Evolutionary conservation across 495 filamentous ascomycete genomes (phyloP).

Genomic region (Aspergillus hancockii): DNA sequence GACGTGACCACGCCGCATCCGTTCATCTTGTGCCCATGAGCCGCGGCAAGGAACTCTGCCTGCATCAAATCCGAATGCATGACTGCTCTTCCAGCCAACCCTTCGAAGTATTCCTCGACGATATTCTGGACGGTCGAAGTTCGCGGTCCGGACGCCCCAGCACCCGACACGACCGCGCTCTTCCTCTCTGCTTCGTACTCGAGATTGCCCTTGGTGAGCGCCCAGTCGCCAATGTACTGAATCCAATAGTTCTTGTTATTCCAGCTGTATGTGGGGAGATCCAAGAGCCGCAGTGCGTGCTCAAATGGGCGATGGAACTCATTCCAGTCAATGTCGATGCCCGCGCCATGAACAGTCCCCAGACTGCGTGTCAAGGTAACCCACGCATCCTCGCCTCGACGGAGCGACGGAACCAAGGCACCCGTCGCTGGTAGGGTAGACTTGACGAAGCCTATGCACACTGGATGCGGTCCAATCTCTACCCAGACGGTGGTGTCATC

Average conservation of each 20-base stretch:
- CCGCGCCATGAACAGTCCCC: slow-evolving; percentile 55
- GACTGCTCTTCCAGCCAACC: slow-evolving; percentile 17
- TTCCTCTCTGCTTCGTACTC: slow-evolving; percentile 47
- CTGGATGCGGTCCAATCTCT: slow-evolving; percentile 41
- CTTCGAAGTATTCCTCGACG: slow-evolving; percentile 25
- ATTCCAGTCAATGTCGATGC: slow-evolving; percentile 63
- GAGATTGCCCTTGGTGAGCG: too few relatives aligned
- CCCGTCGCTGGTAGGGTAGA: slow-evolving; percentile 26
- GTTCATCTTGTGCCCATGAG: slow-evolving; percentile 39
- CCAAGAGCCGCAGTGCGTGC: too few relatives aligned
- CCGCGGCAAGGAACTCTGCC: slow-evolving; percentile 27
- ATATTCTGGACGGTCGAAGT: slow-evolving; percentile 27
- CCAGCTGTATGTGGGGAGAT: too few relatives aligned
- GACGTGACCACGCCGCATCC: slow-evolving; percentile 33
- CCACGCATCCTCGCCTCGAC: slow-evolving; percentile 46
- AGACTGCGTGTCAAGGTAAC: slow-evolving; percentile 56
- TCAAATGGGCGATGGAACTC: too few relatives aligned
- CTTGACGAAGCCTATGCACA: slow-evolving; percentile 29
- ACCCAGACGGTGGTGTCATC: slow-evolving; percentile 31
- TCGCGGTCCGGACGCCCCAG: slow-evolving; percentile 6
- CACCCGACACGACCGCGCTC: too few relatives aligned
- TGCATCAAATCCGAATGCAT: slow-evolving; percentile 33
- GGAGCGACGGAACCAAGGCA: slow-evolving; percentile 46
- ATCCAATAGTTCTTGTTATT: too few relatives aligned
- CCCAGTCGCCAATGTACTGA: too few relatives aligned